These are phyloP conservation scores for Suillus hirtellus DNA, from an alignment of 768 basidiomycete genomes.

Conservation along the genomic window DNA sequence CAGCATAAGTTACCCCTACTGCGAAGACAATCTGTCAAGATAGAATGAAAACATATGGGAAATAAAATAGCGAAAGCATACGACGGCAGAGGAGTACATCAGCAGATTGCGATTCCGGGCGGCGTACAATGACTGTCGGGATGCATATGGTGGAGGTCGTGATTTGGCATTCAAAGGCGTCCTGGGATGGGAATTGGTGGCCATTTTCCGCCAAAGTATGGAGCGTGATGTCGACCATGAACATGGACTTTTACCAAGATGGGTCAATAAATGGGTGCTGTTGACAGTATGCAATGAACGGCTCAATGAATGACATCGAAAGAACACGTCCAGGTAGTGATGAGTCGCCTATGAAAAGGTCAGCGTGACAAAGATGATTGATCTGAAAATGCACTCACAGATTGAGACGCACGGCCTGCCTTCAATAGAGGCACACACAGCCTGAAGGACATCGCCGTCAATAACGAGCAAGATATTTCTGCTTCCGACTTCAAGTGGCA, in stretches of 20 bases:
- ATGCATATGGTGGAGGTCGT: constrained; percentile 27
- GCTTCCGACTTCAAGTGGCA: not conserved
- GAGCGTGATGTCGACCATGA: not conserved
- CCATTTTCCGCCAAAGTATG: constrained; percentile 6
- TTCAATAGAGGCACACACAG: constrained; percentile 1
- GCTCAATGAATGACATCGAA: not conserved
- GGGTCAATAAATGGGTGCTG: not conserved
- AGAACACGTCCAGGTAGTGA: not conserved
- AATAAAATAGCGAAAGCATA: constrained; percentile 38
- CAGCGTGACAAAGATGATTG: not conserved
- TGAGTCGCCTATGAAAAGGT: constrained; percentile 2
- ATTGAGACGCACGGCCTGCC: not conserved
- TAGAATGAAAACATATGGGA: constrained; percentile 8
- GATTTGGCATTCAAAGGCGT: constrained; percentile 16
- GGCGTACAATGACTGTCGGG: constrained; percentile 46
- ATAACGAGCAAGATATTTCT: constrained; percentile 1
- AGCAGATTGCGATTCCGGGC: constrained; percentile 71
- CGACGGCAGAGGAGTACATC: constrained; percentile 84
- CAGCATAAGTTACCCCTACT: constrained; percentile 90
- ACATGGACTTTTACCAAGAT: not conserved
- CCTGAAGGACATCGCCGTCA: constrained; percentile 13
- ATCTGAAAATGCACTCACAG: not conserved
- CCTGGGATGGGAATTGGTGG: not conserved
- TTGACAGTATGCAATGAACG: constrained; percentile 2
- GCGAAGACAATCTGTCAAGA: constrained; percentile 67